These are phyloP conservation scores for Obelidium mucronatum DNA, from an alignment of 192 early-diverging fungal genomes.

Conservation along the genomic window DNA sequence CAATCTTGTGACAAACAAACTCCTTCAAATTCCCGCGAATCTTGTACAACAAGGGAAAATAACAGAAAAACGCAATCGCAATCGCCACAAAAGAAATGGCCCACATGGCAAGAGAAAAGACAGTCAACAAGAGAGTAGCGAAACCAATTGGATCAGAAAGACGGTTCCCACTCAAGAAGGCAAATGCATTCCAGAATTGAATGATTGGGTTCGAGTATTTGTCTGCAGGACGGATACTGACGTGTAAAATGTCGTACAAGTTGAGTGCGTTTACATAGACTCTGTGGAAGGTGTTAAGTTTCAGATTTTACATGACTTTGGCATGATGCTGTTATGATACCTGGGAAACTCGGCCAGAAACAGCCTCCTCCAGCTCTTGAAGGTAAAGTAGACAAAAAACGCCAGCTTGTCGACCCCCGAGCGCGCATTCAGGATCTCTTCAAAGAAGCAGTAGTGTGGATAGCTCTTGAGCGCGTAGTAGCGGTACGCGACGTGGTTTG, in stretches of 20 bases:
- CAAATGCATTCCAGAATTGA: slow-evolving; percentile 5
- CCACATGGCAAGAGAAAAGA: slow-evolving; percentile 73
- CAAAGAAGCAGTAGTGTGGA: slow-evolving; percentile 84
- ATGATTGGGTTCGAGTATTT: slow-evolving; percentile 18
- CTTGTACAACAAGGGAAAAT: slow-evolving; percentile 78
- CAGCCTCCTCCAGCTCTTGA: slow-evolving; percentile 86
- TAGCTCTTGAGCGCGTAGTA: slow-evolving; percentile 78
- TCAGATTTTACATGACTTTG: no score
- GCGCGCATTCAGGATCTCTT: slow-evolving; percentile 69
- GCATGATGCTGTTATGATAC: slow-evolving; percentile 77
- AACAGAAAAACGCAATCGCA: slow-evolving; percentile 68
- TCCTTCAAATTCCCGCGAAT: slow-evolving; percentile 91
- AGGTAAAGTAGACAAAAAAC: slow-evolving; percentile 88
- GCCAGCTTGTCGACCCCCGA: slow-evolving; percentile 72
- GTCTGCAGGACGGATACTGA: not conserved
- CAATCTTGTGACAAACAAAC: slow-evolving; percentile 87
- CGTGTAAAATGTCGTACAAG: slow-evolving; percentile 42
- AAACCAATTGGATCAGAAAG: not conserved
- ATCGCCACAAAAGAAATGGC: slow-evolving; percentile 52
- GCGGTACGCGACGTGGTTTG: slow-evolving; percentile 75
- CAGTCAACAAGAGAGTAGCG: slow-evolving; percentile 38
- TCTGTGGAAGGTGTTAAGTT: no score
- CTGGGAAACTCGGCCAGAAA: slow-evolving; percentile 84
- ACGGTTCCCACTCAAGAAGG: not conserved
- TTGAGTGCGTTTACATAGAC: slow-evolving; percentile 5